Base-by-base conservation (phyloP, 768 basidiomycete genomes). In the Roridomyces roridus region DNA sequence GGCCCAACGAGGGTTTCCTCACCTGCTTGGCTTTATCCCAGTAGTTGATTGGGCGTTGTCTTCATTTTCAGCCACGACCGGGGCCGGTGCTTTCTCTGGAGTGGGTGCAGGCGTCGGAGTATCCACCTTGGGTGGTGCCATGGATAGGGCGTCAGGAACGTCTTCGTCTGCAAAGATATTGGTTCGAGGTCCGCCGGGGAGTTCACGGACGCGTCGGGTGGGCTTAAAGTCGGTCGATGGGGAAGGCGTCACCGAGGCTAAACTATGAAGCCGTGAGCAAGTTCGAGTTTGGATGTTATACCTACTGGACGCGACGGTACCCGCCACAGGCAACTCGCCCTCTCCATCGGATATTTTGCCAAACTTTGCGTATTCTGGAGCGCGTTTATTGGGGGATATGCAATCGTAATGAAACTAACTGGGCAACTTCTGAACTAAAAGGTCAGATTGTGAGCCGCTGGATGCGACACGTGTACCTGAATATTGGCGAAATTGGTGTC, bases 401-500 rank as follows among this genome's bases (percentile, higher is more conserved):
- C n/a, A n/a, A n/a, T n/a, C n/a, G n/a, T n/a, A n/a, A n/a, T n/a
- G n/a, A n/a, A n/a, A n/a, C n/a, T n/a, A n/a, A n/a, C n/a, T n/a
- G n/a, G n/a, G n/a, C n/a, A n/a, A n/a, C n/a, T n/a, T n/a, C n/a
- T n/a, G n/a, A n/a, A n/a, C n/a, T n/a, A n/a, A n/a, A n/a, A n/a
- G n/a, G n/a, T n/a, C n/a, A n/a, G n/a, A n/a, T n/a, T n/a, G n/a
- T n/a, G n/a, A n/a, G n/a, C n/a, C n/a, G n/a, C n/a, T n/a, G n/a
- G n/a, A n/a, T n/a, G n/a, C n/a, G n/a, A n/a, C n/a, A n/a, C n/a
- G n/a, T n/a, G 80, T 68, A 91, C 92, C 65, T 79, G 77, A 46
- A 92, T 88, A 65, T 88, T 92, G 36, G 72, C 70, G 64, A 88
- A 88, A 72, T 89, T 88, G 40, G 90, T 81, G 67, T 92, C 91